Percentiles rank a stretch among this genome's conserved stretches.
phyloP scores from a whole-genome alignment of 192 early-diverging fungal genomes.

The Phlyctochytrium arcticum region DNA sequence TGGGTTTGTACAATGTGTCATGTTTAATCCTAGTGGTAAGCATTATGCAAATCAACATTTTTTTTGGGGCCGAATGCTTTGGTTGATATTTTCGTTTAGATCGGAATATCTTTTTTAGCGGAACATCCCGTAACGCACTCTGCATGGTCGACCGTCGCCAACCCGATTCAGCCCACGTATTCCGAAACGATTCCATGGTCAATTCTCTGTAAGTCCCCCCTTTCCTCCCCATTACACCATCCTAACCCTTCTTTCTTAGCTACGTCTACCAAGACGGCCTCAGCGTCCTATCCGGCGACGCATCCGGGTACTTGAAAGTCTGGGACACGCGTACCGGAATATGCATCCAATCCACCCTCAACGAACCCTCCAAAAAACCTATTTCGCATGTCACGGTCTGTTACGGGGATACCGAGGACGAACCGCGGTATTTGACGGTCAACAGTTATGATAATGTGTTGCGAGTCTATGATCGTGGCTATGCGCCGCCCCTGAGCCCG shows the following conservation, averaged over 20 bases:
- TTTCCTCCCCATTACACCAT: neutral
- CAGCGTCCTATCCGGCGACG: constrained; percentile 79
- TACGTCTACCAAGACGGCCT: constrained; percentile 66
- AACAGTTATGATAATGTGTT: constrained; percentile 95
- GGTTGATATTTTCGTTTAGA: no score
- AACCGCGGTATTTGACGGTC: constrained; percentile 77
- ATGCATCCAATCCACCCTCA: constrained; percentile 54
- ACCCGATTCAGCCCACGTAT: constrained; percentile 18
- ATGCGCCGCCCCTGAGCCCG: constrained; percentile 66
- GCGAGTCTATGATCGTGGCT: constrained; percentile 86
- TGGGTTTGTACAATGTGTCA: constrained; percentile 84
- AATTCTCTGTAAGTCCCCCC: constrained; percentile 59
- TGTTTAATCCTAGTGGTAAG: constrained; percentile 66
- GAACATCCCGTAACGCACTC: constrained; percentile 71
- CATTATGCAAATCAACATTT: neutral
- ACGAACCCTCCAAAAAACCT: constrained; percentile 67
- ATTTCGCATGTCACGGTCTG: constrained; percentile 72
- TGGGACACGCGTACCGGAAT: constrained; percentile 82
- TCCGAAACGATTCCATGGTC: constrained; percentile 75
- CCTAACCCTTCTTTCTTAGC: constrained; percentile 7
- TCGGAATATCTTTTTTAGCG: constrained; percentile 68
- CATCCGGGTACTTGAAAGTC: constrained; percentile 79
- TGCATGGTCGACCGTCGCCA: constrained; percentile 62
- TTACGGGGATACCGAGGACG: constrained; percentile 36
- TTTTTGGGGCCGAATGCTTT: no score